Conservation (phyloP, 73 alveolate species). For the Symbiodinium natans region DNA sequence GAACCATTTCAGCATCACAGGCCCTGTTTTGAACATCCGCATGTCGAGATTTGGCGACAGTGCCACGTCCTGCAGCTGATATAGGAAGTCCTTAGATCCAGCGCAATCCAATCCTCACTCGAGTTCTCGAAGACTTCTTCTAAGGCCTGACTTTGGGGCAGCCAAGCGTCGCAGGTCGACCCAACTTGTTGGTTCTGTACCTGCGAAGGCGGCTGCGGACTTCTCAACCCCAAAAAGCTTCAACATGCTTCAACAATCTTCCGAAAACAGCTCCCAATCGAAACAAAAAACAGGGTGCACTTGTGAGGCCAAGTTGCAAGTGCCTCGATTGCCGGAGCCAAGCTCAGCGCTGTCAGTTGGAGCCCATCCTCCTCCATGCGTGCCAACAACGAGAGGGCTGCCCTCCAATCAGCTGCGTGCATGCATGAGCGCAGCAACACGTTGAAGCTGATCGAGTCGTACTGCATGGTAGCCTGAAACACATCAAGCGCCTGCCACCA, state of each 20-base stretch:
- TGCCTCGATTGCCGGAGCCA: slow-evolving; percentile 65
- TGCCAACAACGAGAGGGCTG: slow-evolving; percentile 19
- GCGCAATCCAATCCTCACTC: background rate
- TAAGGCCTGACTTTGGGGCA: background rate
- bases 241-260: too few relatives aligned
- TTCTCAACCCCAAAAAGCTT: too few relatives aligned
- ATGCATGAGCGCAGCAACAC: slow-evolving; percentile 56
- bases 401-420: slow-evolving; percentile 72
- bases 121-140: background rate
- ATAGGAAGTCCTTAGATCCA: background rate
- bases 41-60: background rate
- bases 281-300: background rate
- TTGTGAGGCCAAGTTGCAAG: background rate
- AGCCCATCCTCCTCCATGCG: slow-evolving; percentile 15
- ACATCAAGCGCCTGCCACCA: slow-evolving; percentile 22
- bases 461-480: slow-evolving; percentile 13
- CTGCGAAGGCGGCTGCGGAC: too few relatives aligned
- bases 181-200: background rate
- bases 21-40: too few relatives aligned
- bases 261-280: too few relatives aligned
- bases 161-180: background rate
- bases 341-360: slow-evolving; percentile 17
- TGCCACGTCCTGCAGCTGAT: background rate
- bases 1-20: too few relatives aligned
- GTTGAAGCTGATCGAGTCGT: slow-evolving; percentile 48